Percentiles rank a stretch among this genome's conserved stretches.
These are phyloP conservation scores for Candida vartiovaarae DNA, from an alignment of 805 yeast species.

Conservation along the genomic window DNA sequence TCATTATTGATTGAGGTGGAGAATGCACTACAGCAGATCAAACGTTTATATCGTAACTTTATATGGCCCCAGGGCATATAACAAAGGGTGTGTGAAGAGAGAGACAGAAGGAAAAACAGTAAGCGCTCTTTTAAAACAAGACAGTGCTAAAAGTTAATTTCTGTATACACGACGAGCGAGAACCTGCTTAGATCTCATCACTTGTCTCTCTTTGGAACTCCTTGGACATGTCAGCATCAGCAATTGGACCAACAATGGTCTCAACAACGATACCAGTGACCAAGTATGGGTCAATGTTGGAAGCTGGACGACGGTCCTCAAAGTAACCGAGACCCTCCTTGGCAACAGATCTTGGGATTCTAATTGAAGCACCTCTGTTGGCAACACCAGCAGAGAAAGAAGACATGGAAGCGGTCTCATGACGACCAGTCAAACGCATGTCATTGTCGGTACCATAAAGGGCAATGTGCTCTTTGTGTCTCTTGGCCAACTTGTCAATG, in stretches of 20 bases:
- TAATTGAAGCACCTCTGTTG: constrained; percentile 98
- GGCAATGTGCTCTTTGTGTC: constrained; percentile 94
- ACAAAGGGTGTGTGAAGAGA: too few relatives aligned
- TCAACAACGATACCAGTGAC: constrained; percentile 98
- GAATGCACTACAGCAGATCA: too few relatives aligned
- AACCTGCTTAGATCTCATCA: constrained; percentile 5
- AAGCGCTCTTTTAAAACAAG: too few relatives aligned
- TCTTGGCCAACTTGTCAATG: constrained; percentile 85
- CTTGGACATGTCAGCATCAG: constrained; percentile 91
- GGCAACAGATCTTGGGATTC: constrained; percentile 98
- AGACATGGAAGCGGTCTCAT: constrained; percentile 94
- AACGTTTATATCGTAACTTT: too few relatives aligned
- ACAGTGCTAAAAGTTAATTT: too few relatives aligned
- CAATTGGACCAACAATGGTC: constrained; percentile 90
- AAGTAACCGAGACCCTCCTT: constrained; percentile 97
- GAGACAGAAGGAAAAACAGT: too few relatives aligned
- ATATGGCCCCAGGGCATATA: too few relatives aligned
- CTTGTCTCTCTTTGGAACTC: constrained; percentile 72
- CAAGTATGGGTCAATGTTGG: constrained; percentile 97
- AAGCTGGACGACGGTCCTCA: constrained; percentile 99
- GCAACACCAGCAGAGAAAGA: constrained; percentile 95
- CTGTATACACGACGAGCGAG: constrained; percentile 1
- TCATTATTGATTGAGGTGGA: too few relatives aligned
- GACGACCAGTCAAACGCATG: constrained; percentile 93
- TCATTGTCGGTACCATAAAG: constrained; percentile 95